These are phyloP conservation scores for Papiliotrema nemorosa DNA, from an alignment of 1,284 basidiomycete species.

Conservation along the genomic window DNA sequence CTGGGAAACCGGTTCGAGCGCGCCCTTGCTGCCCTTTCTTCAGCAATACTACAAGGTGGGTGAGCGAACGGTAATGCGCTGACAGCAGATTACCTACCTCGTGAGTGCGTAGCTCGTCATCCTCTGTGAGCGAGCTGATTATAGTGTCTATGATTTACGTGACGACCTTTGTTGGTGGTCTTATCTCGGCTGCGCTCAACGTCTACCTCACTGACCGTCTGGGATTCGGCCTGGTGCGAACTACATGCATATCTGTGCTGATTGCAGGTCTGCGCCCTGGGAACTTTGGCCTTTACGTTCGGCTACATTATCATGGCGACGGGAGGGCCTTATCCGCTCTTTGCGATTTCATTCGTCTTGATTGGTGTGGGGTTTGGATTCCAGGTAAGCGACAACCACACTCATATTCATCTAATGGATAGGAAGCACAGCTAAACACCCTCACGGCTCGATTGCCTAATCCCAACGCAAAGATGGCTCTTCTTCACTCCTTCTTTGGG, in stretches of 20 bases:
- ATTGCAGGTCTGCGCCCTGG: neutral
- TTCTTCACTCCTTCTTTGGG: conserved; percentile 43
- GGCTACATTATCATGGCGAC: neutral
- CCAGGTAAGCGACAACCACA: neutral
- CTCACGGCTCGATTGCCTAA: conserved; percentile 14
- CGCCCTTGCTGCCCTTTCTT: neutral
- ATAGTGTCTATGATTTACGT: conserved; percentile 2
- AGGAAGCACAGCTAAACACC: conserved; percentile 22
- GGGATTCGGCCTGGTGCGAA: neutral
- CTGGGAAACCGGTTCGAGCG: neutral
- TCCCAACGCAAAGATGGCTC: conserved; percentile 14
- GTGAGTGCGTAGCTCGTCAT: neutral
- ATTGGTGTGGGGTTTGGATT: conserved; percentile 1
- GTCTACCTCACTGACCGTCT: neutral
- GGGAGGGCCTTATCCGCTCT: neutral
- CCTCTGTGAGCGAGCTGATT: neutral
- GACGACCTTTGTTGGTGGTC: neutral
- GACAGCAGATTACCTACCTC: conserved; percentile 1
- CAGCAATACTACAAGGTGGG: neutral
- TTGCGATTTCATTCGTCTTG: neutral
- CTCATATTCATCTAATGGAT: conserved; percentile 2
- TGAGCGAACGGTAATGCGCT: neutral
- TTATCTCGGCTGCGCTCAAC: neutral
- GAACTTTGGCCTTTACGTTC: neutral
- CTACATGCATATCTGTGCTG: neutral